Conservation (phyloP, 192 early-diverging fungal species). For the Geranomyces michiganensis region DNA sequence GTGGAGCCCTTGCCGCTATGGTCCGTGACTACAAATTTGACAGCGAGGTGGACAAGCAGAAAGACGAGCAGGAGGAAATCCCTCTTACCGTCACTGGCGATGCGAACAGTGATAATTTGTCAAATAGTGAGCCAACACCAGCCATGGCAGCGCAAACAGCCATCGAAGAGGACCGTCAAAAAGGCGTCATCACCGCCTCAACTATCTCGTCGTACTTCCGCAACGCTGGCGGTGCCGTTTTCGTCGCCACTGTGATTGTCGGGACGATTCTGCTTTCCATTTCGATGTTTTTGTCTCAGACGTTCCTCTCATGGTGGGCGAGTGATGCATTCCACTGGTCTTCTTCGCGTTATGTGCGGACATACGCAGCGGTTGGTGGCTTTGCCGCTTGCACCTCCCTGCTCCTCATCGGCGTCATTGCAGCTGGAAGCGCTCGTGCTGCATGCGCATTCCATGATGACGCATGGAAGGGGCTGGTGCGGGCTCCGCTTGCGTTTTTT, state of each 20-base stretch:
- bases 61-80: slow-evolving; percentile 7
- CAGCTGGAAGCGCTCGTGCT: neutral
- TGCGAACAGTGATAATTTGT: slow-evolving; percentile 3
- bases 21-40: slow-evolving; percentile 47
- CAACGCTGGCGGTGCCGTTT: slow-evolving; percentile 58
- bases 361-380: slow-evolving; percentile 17
- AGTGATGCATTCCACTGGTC: slow-evolving; percentile 1
- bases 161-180: slow-evolving; percentile 10
- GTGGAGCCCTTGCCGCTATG: slow-evolving; percentile 57
- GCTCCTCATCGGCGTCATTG: neutral
- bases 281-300: neutral
- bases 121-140: neutral
- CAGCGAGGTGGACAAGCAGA: slow-evolving; percentile 30
- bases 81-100: neutral
- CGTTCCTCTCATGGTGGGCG: slow-evolving; percentile 17
- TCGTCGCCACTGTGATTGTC: slow-evolving; percentile 44
- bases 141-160: neutral
- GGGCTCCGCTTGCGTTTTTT: slow-evolving; percentile 51
- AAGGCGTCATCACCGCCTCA: neutral
- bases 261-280: slow-evolving; percentile 50
- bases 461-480: slow-evolving; percentile 37
- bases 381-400: neutral
- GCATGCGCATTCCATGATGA: slow-evolving; percentile 32
- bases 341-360: slow-evolving; percentile 4
- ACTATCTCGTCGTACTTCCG: slow-evolving; percentile 53